Conservation (phyloP, 371 early-diverging fungal species). For the Haplosporangium sp. region DNA sequence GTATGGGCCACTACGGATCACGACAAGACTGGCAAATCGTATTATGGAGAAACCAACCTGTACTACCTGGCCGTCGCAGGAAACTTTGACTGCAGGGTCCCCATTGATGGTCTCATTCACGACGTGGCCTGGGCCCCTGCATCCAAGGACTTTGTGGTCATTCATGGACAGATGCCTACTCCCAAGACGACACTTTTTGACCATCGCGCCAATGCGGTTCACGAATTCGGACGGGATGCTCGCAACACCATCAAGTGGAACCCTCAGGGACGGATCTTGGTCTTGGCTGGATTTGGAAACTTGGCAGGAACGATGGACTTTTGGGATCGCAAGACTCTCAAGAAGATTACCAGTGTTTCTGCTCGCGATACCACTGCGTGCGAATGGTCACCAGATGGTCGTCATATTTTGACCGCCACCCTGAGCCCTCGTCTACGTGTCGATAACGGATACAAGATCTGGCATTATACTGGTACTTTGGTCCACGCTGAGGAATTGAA, state of each 20-base stretch:
- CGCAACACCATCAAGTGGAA: slow-evolving; percentile 91
- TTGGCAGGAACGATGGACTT: slow-evolving; percentile 93
- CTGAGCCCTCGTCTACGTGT: slow-evolving; percentile 94
- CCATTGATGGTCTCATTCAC: slow-evolving; percentile 94
- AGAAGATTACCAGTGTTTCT: slow-evolving; percentile 81
- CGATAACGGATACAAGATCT: slow-evolving; percentile 96
- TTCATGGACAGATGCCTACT: slow-evolving; percentile 84
- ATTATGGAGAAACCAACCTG: slow-evolving; percentile 96
- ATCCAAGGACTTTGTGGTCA: slow-evolving; percentile 94
- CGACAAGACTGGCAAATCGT: slow-evolving; percentile 94
- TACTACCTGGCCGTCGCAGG: slow-evolving; percentile 92
- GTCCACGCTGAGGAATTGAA: slow-evolving; percentile 78
- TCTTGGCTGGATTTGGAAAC: slow-evolving; percentile 95
- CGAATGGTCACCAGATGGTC: slow-evolving; percentile 94
- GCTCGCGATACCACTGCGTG: slow-evolving; percentile 87
- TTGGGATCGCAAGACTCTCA: slow-evolving; percentile 88
- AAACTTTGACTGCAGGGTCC: slow-evolving; percentile 93
- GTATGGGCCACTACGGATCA: slow-evolving; percentile 95
- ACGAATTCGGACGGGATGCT: slow-evolving; percentile 86
- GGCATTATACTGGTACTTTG: slow-evolving; percentile 94
- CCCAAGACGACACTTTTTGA: slow-evolving; percentile 93
- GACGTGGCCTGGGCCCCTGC: slow-evolving; percentile 96
- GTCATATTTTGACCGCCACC: slow-evolving; percentile 91
- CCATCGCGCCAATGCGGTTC: slow-evolving; percentile 84
- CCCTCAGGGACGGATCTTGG: slow-evolving; percentile 84